phyloP scores from a whole-genome alignment of 305 asterid species.

The Solanum hybrid region DNA sequence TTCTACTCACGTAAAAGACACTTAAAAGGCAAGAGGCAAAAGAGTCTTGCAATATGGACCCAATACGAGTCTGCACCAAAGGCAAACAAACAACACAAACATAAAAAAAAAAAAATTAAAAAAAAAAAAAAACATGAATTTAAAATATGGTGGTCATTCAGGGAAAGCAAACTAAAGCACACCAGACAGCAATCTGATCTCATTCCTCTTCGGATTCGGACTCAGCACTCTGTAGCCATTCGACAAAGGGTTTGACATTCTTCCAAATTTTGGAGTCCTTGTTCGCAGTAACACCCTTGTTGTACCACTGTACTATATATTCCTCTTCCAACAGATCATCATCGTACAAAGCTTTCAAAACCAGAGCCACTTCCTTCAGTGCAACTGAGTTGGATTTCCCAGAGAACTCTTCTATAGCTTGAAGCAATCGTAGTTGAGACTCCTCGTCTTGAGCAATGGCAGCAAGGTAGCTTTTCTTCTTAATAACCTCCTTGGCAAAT shows the following conservation, averaged over 20 bases:
- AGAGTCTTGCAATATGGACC: not conserved
- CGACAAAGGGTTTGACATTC: slow-evolving; percentile 25
- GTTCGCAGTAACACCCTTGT: slow-evolving; percentile 10
- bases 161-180: not conserved
- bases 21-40: not conserved
- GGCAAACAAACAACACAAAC: not conserved
- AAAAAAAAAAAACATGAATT: not conserved
- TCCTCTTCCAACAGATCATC: slow-evolving; percentile 24
- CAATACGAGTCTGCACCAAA: not conserved
- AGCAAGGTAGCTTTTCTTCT: slow-evolving; percentile 15
- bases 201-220: slow-evolving; percentile 21
- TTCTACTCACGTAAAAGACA: not conserved
- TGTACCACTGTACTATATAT: slow-evolving; percentile 18
- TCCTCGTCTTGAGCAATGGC: slow-evolving; percentile 9
- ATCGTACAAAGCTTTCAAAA: slow-evolving; percentile 27
- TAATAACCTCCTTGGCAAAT: slow-evolving; percentile 13
- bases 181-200: not conserved
- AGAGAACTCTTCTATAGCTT: slow-evolving; percentile 2
- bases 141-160: not conserved
- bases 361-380: slow-evolving; percentile 19
- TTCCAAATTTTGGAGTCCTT: slow-evolving; percentile 15
- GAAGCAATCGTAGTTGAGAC: slow-evolving; percentile 5
- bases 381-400: slow-evolving; percentile 1
- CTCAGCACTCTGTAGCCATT: slow-evolving; percentile 28
- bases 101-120: not conserved